Percentiles rank a stretch among this genome's conserved stretches.
Evolutionary conservation across 2,329 filamentous ascomycete genomes (phyloP).

Genomic region (Diplodia sapinea): DNA sequence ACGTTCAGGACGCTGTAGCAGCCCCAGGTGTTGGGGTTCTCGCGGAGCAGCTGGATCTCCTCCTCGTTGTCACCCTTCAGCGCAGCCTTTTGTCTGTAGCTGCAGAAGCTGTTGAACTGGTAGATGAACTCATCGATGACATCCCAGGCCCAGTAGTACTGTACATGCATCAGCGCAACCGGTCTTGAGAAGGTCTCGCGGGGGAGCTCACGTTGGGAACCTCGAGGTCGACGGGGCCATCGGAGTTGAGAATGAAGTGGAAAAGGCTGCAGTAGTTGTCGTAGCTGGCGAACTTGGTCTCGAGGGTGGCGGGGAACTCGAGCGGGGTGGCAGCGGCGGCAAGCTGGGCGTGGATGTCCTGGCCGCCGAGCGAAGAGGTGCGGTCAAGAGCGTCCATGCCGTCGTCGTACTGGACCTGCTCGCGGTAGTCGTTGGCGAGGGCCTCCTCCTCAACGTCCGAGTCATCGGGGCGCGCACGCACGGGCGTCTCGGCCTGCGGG

Average conservation of each 20-base stretch:
- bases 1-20: slow-evolving; percentile 99
- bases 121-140: slow-evolving; percentile 99
- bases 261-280: slow-evolving; percentile 99
- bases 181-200: background rate
- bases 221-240: slow-evolving; percentile 97
- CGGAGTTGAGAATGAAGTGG: slow-evolving; percentile 98
- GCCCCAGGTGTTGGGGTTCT: slow-evolving; percentile 99
- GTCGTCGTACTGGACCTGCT: slow-evolving; percentile 94
- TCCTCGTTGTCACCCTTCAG: slow-evolving; percentile 84
- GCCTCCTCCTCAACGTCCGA: slow-evolving; percentile 96
- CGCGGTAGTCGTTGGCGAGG: slow-evolving; percentile 89
- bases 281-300: slow-evolving; percentile 98
- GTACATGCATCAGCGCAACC: slow-evolving; percentile 32
- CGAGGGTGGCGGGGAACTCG: slow-evolving; percentile 93
- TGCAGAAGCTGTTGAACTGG: slow-evolving; percentile 99
- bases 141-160: slow-evolving; percentile 99
- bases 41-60: slow-evolving; percentile 86
- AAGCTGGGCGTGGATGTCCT: slow-evolving; percentile 92
- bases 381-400: slow-evolving; percentile 81
- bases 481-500: slow-evolving; percentile 48
- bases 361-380: slow-evolving; percentile 68
- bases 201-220: slow-evolving; percentile 80
- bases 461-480: slow-evolving; percentile 67
- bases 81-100: slow-evolving; percentile 91
- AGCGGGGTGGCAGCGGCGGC: slow-evolving; percentile 91